Evolutionary conservation across 176 grass and related monocot species (phyloP), one percentile per base, ranked within the genome.

Genomic region (Zoysia japonica): DNA sequence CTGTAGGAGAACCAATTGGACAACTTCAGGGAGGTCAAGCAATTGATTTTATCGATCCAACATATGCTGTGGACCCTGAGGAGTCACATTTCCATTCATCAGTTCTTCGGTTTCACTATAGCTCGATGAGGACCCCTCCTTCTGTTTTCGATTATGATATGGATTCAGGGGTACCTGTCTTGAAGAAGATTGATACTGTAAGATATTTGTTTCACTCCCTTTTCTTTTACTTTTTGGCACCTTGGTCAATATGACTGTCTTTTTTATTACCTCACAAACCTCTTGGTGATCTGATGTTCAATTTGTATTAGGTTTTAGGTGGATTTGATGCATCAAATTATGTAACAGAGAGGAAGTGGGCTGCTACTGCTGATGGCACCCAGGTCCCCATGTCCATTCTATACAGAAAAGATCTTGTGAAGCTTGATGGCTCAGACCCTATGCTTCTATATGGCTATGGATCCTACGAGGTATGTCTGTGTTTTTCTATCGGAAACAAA

Each of bases 401-500:
- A 65, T 97, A 94, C 72, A 97, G 80, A 87, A 92, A 94, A 83
- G 76, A 94, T 78, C 65, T 72, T 83, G 88, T 90, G 70, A 90
- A 89, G 63, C 89, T 97, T 74, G 92, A 92, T 87, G 95, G 95
- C 17, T 90, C 87, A 42, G 89, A 97, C 76, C 89, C 95, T 19
- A 75, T 97, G 80, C 77, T 97, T 46, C 87, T 97, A 49, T 97
- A 92, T 90, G 91, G 92, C 56, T 97, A 90, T 87, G 92, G 89
- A 52, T 97, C 91, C 16, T 97, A 92, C 16, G 92, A 97, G 95
- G 88, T 91, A 94, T 41, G 16, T n/a, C 1, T 19, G 36, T 40
- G 4, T 66, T 66, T 81, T 50, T 59, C 48, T 48, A 49, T 9
- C 39, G 5, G 5, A 49, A 11, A 60, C 4, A 41, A 59, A 19